Evolutionary conservation across 208 protist genomes (phyloP).

Genomic region (Trypanosoma caninum): DNA sequence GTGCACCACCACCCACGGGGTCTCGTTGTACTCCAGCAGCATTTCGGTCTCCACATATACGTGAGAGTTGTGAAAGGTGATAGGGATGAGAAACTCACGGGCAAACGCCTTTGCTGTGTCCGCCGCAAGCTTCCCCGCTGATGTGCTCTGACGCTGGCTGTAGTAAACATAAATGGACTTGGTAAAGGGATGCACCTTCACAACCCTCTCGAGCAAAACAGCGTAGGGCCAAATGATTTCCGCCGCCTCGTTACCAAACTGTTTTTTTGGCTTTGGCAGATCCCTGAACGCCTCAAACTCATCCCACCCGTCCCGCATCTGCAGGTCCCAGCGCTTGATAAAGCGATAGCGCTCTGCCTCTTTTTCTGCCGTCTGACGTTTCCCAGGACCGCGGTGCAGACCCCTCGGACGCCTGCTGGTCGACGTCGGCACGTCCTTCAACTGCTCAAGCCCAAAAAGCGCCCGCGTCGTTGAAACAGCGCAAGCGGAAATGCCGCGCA

Average conservation of each 20-base stretch:
- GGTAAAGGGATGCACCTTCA: slow-evolving; percentile 88
- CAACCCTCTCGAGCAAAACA: slow-evolving; percentile 74
- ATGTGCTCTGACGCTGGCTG: slow-evolving; percentile 64
- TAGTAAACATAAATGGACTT: slow-evolving; percentile 93
- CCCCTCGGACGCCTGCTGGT: slow-evolving; percentile 73
- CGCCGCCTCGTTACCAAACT: slow-evolving; percentile 88
- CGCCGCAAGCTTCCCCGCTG: slow-evolving; percentile 36
- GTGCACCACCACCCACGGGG: slow-evolving; percentile 84
- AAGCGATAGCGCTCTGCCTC: slow-evolving; percentile 81
- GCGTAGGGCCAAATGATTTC: slow-evolving; percentile 90
- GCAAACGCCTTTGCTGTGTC: slow-evolving; percentile 57
- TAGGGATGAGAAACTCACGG: slow-evolving; percentile 80
- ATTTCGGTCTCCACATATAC: slow-evolving; percentile 91
- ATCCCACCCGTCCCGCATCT: slow-evolving; percentile 84
- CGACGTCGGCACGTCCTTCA: slow-evolving; percentile 83
- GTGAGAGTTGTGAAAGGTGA: slow-evolving; percentile 92
- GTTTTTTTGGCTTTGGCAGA: slow-evolving; percentile 83
- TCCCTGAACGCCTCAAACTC: slow-evolving; percentile 84
- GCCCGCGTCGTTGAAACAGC: slow-evolving; percentile 26
- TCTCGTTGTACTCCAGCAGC: slow-evolving; percentile 90
- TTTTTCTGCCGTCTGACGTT: slow-evolving; percentile 70
- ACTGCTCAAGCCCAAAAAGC: slow-evolving; percentile 66
- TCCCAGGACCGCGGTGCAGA: slow-evolving; percentile 81
- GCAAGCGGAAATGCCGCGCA: not conserved
- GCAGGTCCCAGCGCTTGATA: slow-evolving; percentile 81